Evolutionary conservation across 257 asterid genomes (phyloP), one percentile per base, ranked within the genome.

Genomic region (Striga asiatica): DNA sequence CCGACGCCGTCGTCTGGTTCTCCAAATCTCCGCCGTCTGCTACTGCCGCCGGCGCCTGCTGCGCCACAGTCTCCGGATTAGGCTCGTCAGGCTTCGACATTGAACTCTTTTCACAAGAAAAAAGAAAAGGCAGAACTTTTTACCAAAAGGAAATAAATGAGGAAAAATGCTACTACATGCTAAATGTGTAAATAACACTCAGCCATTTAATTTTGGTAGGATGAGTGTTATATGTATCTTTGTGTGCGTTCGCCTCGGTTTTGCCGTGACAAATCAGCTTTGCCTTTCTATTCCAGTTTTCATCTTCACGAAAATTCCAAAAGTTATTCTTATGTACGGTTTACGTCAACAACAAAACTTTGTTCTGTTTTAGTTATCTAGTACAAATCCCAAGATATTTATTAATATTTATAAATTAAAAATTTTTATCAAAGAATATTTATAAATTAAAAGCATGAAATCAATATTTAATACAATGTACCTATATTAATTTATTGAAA

Each of bases 21-120:
- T 79, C 82, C 51, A 64, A 56, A 61, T 74, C 81, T 23, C 63
- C 71, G 21, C 66, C 50, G 6, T 56, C 66, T 5, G 60, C 60
- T 8, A 65, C 34, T 41, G 58, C 24, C 8, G 52, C 57, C 8
- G 66, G 0, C 5, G 52, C 6, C 4, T 27, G 20, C 22, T 52
- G 24, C 60, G 66, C 27, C 23, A 24, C 43, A 3, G 17, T 35
- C 49, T 55, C 61, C 5, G 54, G 27, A 42, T 58, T 66, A 8
- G 66, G 14, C 32, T 60, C 67, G 4, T 54, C 64, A 2, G 72
- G 67, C 64, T 38, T 60, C 11, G 73, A 35, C 68, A 61, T 67
- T 24, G 22, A 25, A 2, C 16, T 1, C 18, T 23, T 25, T 14
- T 9, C 10, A 13, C 3, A 19, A 47, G 9, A 60, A 53, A 18